phyloP scores from a whole-genome alignment of 2,329 filamentous ascomycete species.

The Pseudogymnoascus pannorum region DNA sequence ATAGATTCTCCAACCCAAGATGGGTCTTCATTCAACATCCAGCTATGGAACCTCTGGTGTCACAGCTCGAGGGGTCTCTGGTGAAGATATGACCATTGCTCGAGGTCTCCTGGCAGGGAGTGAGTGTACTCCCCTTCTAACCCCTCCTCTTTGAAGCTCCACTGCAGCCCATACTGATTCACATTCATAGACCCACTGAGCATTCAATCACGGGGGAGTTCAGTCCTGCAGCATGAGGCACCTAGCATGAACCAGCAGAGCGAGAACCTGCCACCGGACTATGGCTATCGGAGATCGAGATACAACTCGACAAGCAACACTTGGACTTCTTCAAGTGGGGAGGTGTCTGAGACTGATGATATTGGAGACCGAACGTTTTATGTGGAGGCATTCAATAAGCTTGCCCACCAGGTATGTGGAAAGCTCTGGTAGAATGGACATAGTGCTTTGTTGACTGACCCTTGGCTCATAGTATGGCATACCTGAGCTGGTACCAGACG shows the following conservation, averaged over 20 bases:
- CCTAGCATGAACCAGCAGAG: not conserved
- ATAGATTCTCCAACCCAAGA: not conserved
- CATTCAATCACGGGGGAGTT: not conserved
- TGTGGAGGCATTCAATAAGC: constrained; percentile 51
- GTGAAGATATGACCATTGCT: constrained; percentile 20
- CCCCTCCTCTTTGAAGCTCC: constrained; percentile 13
- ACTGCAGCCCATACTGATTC: not conserved
- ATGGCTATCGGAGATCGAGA: not conserved
- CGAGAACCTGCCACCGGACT: not conserved
- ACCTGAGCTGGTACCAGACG: constrained; percentile 21
- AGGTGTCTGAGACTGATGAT: constrained; percentile 42
- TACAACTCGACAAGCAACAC: constrained; percentile 42
- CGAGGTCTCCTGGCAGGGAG: constrained; percentile 20
- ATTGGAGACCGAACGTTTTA: constrained; percentile 42
- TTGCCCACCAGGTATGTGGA: constrained; percentile 47
- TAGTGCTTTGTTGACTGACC: not conserved
- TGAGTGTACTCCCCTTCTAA: constrained; percentile 12
- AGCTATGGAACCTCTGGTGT: not conserved
- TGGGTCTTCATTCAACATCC: not conserved
- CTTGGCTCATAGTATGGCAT: constrained; percentile 45
- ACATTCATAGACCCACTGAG: not conserved
- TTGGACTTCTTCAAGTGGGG: constrained; percentile 51
- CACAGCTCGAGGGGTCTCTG: constrained; percentile 8
- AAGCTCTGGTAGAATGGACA: not conserved
- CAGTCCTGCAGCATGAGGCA: not conserved